Evolutionary conservation across 306 rosid genomes (phyloP), one percentile per base, ranked within the genome.

Genomic region (Castanopsis chinensis): DNA sequence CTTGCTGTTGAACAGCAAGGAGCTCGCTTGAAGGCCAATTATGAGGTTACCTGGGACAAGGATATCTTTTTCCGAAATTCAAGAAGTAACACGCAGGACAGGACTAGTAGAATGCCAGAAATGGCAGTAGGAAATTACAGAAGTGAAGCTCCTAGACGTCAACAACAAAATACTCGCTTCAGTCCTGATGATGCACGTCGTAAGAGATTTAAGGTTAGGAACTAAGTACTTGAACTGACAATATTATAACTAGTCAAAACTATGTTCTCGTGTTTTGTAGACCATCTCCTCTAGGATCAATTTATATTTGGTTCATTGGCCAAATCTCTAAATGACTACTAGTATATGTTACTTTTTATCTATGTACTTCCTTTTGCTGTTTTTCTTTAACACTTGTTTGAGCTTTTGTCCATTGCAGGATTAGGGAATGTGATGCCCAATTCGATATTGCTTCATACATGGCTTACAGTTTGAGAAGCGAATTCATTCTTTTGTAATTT

Each of bases 171-270:
- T 32, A 81, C 91, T 32, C 88, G 82, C 77, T 75, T 78, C 67
- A 89, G 91, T 84, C 88, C 96, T 53, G 93, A 94, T 19, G 85
- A 79, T 41, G 84, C 74, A 9, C 91, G 91, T 33, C 86, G 87
- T 4, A 95, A 94, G 86, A 92, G 98, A 82, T 95, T 92, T 73
- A 91, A 87, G 98, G 99, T 95, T 74, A 81, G 90, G 23, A 69
- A 35, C 41, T 28, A 53, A 33, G 54, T 60, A 23, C 28, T 18
- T n/a, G 23, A 54, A 55, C 3, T 17, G 72, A 49, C 51, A 68
- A 19, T 37, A 7, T 11, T 37, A 6, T 21, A 67, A 32, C 71
- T 67, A 2, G 41, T 64, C 32, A 12, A 32, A 6, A 6, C 0
- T 9, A 28, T 10, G 32, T 1, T 23, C 20, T 28, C 0, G 11